Conservation (phyloP, 192 early-diverging fungal species). For the Spizellomyces punctatus region DNA sequence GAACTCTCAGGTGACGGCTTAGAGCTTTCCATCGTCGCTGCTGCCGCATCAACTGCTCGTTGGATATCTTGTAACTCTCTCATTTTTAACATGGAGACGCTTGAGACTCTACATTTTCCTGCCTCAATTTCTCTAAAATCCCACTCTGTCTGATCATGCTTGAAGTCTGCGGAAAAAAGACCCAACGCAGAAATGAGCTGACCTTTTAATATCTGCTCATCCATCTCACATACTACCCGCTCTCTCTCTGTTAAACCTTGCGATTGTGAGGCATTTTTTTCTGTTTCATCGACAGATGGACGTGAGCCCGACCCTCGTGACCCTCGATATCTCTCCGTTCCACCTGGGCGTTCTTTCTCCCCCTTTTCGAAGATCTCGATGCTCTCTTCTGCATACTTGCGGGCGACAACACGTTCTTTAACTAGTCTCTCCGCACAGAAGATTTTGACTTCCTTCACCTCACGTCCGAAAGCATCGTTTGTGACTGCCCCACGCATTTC, state of each 20-base stretch:
- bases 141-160: constrained; percentile 1
- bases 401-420: background rate
- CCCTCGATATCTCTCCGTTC: background rate
- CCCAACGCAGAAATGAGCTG: constrained; percentile 9
- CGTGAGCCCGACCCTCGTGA: background rate
- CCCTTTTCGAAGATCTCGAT: constrained; percentile 6
- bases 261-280: too few species aligned
- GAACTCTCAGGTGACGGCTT: too few species aligned
- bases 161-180: constrained; percentile 8
- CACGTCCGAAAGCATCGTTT: background rate
- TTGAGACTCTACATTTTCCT: constrained; percentile 4
- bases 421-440: constrained; percentile 14
- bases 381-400: constrained; percentile 3
- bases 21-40: background rate
- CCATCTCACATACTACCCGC: constrained; percentile 19
- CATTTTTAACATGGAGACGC: constrained; percentile 26
- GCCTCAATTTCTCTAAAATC: constrained; percentile 15
- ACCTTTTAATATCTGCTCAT: constrained; percentile 12
- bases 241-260: background rate
- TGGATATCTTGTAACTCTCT: constrained; percentile 3
- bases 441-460: constrained; percentile 1
- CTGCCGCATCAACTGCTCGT: background rate
- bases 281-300: background rate
- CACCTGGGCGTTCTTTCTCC: background rate
- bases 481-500: background rate